Conservation (phyloP, 1,284 basidiomycete species). For the Trametes pubescens region DNA sequence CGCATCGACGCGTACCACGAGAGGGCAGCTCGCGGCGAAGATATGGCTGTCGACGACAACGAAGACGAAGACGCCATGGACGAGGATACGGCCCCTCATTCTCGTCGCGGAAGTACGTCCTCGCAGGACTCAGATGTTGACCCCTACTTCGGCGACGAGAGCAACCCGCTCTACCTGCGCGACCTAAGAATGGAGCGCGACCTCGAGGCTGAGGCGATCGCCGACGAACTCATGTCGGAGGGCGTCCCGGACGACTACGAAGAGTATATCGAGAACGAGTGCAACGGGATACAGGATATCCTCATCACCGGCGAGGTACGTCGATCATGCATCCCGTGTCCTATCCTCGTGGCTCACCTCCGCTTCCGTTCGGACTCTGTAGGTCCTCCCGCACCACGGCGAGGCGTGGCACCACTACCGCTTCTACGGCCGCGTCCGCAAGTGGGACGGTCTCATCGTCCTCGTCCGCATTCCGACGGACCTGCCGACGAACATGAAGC, state of each 20-base stretch:
- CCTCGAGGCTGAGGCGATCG: constrained; percentile 41
- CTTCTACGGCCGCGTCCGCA: constrained; percentile 70
- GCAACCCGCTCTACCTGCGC: constrained; percentile 17
- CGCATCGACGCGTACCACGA: constrained; percentile 17
- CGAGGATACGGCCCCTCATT: constrained; percentile 6
- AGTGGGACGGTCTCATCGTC: constrained; percentile 74
- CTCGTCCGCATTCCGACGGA: constrained; percentile 59
- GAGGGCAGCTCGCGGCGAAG: constrained; percentile 24
- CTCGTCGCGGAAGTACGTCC: constrained; percentile 20
- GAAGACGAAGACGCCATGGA: constrained; percentile 20
- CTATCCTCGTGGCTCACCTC: constrained; percentile 1
- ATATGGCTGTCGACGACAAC: background rate
- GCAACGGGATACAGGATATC: constrained; percentile 63
- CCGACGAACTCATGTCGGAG: constrained; percentile 39
- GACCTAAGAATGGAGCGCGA: constrained; percentile 30
- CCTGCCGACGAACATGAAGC: constrained; percentile 45
- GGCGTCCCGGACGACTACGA: constrained; percentile 34
- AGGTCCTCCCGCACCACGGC: constrained; percentile 64
- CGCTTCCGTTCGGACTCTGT: constrained; percentile 9
- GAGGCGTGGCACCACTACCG: constrained; percentile 66
- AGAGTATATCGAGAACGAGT: constrained; percentile 42
- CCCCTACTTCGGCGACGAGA: constrained; percentile 25
- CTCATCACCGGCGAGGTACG: constrained; percentile 63
- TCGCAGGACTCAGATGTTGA: constrained; percentile 28
- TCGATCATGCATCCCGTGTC: constrained; percentile 2